Percentiles rank a stretch among this genome's conserved stretches.
Evolutionary conservation across 257 asterid genomes (phyloP).

Genomic region (Rhazya stricta): DNA sequence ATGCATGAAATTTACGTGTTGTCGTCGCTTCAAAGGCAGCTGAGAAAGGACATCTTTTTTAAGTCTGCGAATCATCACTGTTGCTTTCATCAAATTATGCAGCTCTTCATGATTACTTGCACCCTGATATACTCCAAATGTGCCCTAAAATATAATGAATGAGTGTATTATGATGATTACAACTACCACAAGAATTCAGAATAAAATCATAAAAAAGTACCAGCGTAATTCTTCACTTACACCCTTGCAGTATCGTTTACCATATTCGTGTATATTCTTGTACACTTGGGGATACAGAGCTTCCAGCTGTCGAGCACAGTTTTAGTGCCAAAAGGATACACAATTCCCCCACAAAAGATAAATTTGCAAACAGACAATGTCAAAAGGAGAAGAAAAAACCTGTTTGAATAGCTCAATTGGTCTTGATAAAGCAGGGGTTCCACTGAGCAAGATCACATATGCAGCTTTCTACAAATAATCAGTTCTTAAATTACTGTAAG

Average conservation of each 20-base stretch:
- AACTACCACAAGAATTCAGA: background rate
- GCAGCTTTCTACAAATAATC: conserved; percentile 63
- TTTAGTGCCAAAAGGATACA: conserved; percentile 5
- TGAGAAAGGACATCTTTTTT: conserved; percentile 92
- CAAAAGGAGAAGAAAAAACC: conserved; percentile 32
- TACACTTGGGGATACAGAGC: conserved; percentile 84
- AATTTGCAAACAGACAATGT: conserved; percentile 9
- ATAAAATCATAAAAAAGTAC: conserved; percentile 3
- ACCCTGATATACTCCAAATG: conserved; percentile 90
- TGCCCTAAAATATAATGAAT: conserved; percentile 42
- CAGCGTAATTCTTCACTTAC: conserved; percentile 43
- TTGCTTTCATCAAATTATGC: conserved; percentile 90
- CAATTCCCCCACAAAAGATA: background rate
- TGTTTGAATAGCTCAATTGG: conserved; percentile 91
- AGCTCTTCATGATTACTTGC: conserved; percentile 97
- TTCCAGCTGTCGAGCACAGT: conserved; percentile 57
- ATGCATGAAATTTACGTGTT: conserved; percentile 44
- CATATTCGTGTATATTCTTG: conserved; percentile 80
- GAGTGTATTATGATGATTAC: background rate
- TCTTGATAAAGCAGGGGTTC: conserved; percentile 95
- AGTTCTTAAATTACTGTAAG: conserved; percentile 14
- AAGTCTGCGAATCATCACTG: conserved; percentile 87
- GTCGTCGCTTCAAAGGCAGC: conserved; percentile 93
- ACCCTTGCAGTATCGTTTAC: conserved; percentile 96
- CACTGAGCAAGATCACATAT: conserved; percentile 77